A percentile compares a stretch with the other conserved stretches of the same genome.
These are phyloP conservation scores for Rubus idaeus DNA, from an alignment of 306 rosid genomes.

Conservation along the genomic window DNA sequence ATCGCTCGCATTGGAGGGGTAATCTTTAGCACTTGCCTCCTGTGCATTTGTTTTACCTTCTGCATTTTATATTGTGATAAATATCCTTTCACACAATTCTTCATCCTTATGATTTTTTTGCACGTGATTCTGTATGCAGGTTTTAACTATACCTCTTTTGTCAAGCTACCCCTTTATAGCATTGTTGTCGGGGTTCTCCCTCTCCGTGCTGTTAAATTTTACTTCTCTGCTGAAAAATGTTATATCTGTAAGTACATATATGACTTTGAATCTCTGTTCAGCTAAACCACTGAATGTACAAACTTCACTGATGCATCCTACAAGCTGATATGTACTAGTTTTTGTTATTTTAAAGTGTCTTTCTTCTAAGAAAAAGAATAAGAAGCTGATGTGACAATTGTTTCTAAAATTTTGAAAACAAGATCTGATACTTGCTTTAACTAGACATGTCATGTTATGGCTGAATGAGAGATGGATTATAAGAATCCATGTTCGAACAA, in stretches of 20 bases:
- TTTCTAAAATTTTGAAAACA: no score
- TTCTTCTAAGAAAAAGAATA: no score
- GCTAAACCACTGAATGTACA: neutral
- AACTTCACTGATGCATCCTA: neutral
- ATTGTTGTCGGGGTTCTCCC: constrained; percentile 42
- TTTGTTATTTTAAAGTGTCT: no score
- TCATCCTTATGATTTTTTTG: no score
- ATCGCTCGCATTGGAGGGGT: constrained; percentile 53
- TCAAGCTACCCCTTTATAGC: constrained; percentile 55
- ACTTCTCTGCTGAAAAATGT: constrained; percentile 48
- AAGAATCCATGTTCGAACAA: no score
- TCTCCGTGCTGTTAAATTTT: constrained; percentile 35
- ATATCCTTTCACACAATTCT: no score
- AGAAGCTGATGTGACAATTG: no score
- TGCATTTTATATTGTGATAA: neutral
- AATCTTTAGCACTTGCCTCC: neutral
- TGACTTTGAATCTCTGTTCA: neutral
- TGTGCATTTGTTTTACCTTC: neutral
- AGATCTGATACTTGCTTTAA: no score
- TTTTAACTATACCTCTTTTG: constrained; percentile 58
- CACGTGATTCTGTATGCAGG: constrained; percentile 34
- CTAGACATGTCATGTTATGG: no score
- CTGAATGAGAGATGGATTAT: no score
- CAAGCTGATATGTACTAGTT: neutral
- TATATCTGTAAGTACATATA: constrained; percentile 47